These are phyloP conservation scores for Torulaspora pretoriensis DNA, from an alignment of 1,139 yeast species.

Conservation along the genomic window DNA sequence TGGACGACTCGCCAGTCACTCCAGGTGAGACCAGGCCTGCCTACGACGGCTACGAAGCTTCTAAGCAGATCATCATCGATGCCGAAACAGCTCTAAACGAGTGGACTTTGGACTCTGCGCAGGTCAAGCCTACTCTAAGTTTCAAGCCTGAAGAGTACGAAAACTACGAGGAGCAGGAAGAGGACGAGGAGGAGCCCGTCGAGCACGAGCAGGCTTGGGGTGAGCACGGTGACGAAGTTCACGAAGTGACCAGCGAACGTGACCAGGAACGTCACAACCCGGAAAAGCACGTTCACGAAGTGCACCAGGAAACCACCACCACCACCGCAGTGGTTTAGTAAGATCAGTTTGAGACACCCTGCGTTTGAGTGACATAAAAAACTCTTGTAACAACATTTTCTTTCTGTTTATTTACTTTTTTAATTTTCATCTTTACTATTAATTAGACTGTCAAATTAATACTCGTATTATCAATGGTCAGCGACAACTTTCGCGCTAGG, in stretches of 20 bases:
- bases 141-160: slow-evolving; percentile 68
- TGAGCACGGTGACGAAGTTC: slow-evolving; percentile 14
- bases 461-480: slow-evolving; percentile 5
- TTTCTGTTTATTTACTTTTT: slow-evolving; percentile 2
- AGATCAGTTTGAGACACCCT: neutral
- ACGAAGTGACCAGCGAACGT: slow-evolving; percentile 7
- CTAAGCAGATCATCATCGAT: slow-evolving; percentile 95
- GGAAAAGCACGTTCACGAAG: slow-evolving; percentile 7
- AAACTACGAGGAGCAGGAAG: slow-evolving; percentile 59
- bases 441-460: slow-evolving; percentile 8
- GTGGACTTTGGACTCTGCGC: slow-evolving; percentile 96
- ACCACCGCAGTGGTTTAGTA: slow-evolving; percentile 5
- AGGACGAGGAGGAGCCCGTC: slow-evolving; percentile 43
- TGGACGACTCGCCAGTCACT: slow-evolving; percentile 95
- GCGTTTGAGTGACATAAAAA: neutral
- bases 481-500: neutral
- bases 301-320: slow-evolving; percentile 5
- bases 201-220: slow-evolving; percentile 23
- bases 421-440: slow-evolving; percentile 5
- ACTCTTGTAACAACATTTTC: neutral
- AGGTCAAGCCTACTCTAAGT: slow-evolving; percentile 89
- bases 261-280: slow-evolving; percentile 6
- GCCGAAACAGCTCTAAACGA: slow-evolving; percentile 93
- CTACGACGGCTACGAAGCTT: slow-evolving; percentile 96
- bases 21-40: slow-evolving; percentile 99